These are phyloP conservation scores for Mycena chlorophos DNA, from an alignment of 768 basidiomycete genomes.

Conservation along the genomic window DNA sequence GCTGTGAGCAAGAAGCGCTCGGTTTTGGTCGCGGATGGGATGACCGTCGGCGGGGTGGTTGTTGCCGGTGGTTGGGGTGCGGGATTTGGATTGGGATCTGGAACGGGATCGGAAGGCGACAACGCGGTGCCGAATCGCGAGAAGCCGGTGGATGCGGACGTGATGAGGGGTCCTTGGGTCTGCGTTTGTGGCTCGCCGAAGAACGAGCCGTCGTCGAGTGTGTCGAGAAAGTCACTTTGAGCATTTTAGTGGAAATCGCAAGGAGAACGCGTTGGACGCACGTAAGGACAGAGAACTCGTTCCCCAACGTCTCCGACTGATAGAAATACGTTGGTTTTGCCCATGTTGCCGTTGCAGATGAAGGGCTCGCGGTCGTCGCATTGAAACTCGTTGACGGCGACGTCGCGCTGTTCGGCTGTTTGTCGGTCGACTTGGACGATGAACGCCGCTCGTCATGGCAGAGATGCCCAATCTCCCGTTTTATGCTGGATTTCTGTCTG, in stretches of 20 bases:
- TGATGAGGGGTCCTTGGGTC: conserved; percentile 49
- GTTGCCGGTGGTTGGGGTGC: conserved; percentile 8
- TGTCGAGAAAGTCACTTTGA: conserved; percentile 81
- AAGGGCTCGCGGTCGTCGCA: conserved; percentile 21
- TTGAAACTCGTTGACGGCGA: conserved; percentile 29
- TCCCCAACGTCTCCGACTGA: conserved; percentile 72
- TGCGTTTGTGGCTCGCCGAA: conserved; percentile 57
- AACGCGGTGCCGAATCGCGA: conserved; percentile 12
- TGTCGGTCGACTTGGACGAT: conserved; percentile 49
- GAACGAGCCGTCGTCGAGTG: conserved; percentile 81
- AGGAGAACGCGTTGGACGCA: conserved; percentile 35
- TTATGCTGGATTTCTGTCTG: conserved; percentile 58
- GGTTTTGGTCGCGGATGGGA: conserved; percentile 75
- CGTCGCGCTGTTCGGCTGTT: conserved; percentile 31
- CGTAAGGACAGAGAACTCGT: conserved; percentile 82
- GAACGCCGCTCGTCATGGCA: conserved; percentile 84
- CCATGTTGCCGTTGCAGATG: conserved; percentile 55
- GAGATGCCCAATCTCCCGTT: conserved; percentile 93
- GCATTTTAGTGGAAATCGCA: conserved; percentile 4
- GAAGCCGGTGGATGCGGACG: conserved; percentile 37
- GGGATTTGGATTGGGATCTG: conserved; percentile 15
- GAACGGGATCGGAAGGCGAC: background rate
- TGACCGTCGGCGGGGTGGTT: conserved; percentile 44
- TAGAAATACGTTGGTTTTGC: conserved; percentile 60
- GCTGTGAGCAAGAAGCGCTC: conserved; percentile 91